Evolutionary conservation across 768 basidiomycete species (phyloP).

Genomic region (Russula olivacea): DNA sequence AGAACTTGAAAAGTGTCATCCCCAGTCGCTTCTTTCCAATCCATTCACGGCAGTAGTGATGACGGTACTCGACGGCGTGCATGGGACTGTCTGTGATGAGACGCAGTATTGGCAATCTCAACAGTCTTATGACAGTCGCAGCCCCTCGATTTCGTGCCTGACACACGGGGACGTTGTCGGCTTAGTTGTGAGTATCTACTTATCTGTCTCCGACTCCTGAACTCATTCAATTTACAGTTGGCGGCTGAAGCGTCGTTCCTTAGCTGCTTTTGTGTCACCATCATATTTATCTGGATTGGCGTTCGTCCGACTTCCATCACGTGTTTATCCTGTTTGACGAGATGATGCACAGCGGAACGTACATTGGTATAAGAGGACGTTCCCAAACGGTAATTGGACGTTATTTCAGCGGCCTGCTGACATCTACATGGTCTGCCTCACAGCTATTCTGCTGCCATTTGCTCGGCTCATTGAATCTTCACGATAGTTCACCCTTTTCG

Average conservation of each 20-base stretch:
- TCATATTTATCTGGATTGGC: background rate
- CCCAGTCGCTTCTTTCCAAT: background rate
- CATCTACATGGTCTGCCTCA: conserved; percentile 35
- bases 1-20: background rate
- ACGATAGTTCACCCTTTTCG: conserved; percentile 26
- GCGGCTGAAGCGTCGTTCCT: conserved; percentile 32
- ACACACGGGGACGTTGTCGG: conserved; percentile 36
- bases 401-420: conserved; percentile 37
- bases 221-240: conserved; percentile 27
- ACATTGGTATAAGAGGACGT: background rate
- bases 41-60: background rate
- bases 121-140: too few relatives aligned
- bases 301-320: conserved; percentile 1
- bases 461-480: conserved; percentile 23
- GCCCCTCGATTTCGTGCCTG: conserved; percentile 26
- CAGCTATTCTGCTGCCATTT: too few relatives aligned
- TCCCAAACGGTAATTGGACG: conserved; percentile 8
- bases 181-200: conserved; percentile 30
- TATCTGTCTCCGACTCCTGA: background rate
- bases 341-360: conserved; percentile 11
- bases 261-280: background rate
- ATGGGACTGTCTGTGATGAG: conserved; percentile 10
- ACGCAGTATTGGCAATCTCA: background rate
- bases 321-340: background rate
- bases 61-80: background rate